phyloP scores from a whole-genome alignment of 2,329 filamentous ascomycete species.

The Blastomyces parvus region DNA sequence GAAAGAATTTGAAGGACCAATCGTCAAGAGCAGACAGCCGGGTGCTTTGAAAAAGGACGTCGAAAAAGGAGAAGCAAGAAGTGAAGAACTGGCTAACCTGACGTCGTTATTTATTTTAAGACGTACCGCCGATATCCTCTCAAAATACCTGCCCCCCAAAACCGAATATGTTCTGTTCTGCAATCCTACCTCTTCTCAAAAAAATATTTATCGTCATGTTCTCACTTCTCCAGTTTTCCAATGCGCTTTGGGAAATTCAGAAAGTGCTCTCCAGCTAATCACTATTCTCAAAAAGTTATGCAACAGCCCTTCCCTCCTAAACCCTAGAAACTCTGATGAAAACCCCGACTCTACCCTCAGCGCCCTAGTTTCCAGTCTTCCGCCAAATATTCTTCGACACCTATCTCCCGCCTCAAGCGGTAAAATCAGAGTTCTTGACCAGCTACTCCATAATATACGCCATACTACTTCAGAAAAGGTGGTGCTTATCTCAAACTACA shows the following conservation, averaged over 20 bases:
- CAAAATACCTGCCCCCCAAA: slow-evolving; percentile 57
- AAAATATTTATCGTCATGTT: slow-evolving; percentile 53
- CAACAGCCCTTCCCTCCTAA: slow-evolving; percentile 58
- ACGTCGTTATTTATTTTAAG: slow-evolving; percentile 58
- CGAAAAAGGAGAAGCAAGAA: slow-evolving; percentile 54
- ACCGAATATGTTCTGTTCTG: slow-evolving; percentile 60
- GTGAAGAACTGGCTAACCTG: slow-evolving; percentile 50
- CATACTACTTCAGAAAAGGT: slow-evolving; percentile 58
- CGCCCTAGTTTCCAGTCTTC: slow-evolving; percentile 45
- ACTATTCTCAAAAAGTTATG: slow-evolving; percentile 65
- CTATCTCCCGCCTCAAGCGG: slow-evolving; percentile 51
- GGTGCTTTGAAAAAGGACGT: slow-evolving; percentile 52
- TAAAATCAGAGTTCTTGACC: slow-evolving; percentile 59
- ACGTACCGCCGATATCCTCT: slow-evolving; percentile 56
- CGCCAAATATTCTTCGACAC: slow-evolving; percentile 44
- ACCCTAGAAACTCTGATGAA: slow-evolving; percentile 41
- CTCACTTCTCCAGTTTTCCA: slow-evolving; percentile 56
- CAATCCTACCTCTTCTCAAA: slow-evolving; percentile 51
- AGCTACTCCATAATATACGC: slow-evolving; percentile 52
- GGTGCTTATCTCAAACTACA: slow-evolving; percentile 68
- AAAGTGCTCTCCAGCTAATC: slow-evolving; percentile 58
- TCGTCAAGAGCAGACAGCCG: slow-evolving; percentile 55
- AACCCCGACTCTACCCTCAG: slow-evolving; percentile 40
- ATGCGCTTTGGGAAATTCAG: slow-evolving; percentile 51
- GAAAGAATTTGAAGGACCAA: slow-evolving; percentile 55